Evolutionary conservation across 2,329 filamentous ascomycete genomes (phyloP).

Genomic region (Raffaelea albimanens): DNA sequence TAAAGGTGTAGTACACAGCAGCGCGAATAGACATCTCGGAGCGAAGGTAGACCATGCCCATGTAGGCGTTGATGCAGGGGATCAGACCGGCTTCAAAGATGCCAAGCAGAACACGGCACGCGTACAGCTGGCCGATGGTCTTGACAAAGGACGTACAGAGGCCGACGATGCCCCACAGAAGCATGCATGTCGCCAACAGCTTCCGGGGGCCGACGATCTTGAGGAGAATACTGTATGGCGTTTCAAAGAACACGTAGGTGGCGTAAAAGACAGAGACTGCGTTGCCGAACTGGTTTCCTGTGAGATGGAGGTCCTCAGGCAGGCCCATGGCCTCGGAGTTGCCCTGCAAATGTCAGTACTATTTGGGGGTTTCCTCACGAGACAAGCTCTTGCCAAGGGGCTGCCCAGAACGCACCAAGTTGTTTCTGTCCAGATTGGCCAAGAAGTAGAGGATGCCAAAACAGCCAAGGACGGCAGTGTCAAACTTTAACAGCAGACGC

Average conservation of each 20-base stretch:
- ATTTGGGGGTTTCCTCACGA: neutral
- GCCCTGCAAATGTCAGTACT: neutral
- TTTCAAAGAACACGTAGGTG: slow-evolving; percentile 44
- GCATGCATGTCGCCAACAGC: slow-evolving; percentile 15
- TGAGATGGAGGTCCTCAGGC: slow-evolving; percentile 21
- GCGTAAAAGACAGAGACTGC: slow-evolving; percentile 35
- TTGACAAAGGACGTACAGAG: slow-evolving; percentile 12
- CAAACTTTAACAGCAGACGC: slow-evolving; percentile 8
- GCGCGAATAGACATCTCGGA: slow-evolving; percentile 8
- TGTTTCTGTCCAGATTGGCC: slow-evolving; percentile 22
- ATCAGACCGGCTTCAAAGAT: slow-evolving; percentile 52
- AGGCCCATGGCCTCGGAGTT: slow-evolving; percentile 22
- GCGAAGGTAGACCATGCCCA: slow-evolving; percentile 9
- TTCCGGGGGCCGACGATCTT: slow-evolving; percentile 23
- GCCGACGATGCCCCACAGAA: slow-evolving; percentile 21
- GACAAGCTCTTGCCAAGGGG: too few relatives aligned
- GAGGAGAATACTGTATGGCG: slow-evolving; percentile 3
- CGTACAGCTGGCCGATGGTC: slow-evolving; percentile 29
- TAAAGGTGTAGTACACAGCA: slow-evolving; percentile 5
- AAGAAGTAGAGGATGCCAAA: slow-evolving; percentile 21
- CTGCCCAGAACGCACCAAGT: slow-evolving; percentile 15
- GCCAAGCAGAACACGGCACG: slow-evolving; percentile 47
- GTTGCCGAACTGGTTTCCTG: slow-evolving; percentile 23
- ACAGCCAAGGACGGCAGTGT: slow-evolving; percentile 8
- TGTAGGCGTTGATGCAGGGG: slow-evolving; percentile 46